A percentile compares a stretch with the other conserved stretches of the same genome.
These are phyloP conservation scores for Sarcodon aspratus DNA, from an alignment of 768 basidiomycete genomes.

Conservation along the genomic window DNA sequence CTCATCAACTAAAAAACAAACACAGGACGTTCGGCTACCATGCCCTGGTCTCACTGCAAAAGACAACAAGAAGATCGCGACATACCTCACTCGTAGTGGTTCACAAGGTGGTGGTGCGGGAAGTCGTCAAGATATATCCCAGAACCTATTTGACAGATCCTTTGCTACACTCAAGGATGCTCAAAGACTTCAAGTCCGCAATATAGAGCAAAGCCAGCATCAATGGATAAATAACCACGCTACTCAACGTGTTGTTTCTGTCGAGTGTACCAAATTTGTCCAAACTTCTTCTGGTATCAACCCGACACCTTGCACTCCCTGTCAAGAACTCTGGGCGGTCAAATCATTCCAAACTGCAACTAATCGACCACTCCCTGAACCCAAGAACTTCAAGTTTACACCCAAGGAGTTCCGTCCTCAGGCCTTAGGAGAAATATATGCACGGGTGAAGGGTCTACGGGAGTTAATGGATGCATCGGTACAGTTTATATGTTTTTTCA, in stretches of 20 bases:
- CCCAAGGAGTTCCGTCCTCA: constrained; percentile 1
- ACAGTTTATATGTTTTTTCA: no score
- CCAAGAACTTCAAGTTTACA: not conserved
- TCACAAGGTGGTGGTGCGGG: not conserved
- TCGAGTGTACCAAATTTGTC: not conserved
- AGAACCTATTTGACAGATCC: not conserved
- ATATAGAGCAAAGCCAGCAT: not conserved
- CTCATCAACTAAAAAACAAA: no score
- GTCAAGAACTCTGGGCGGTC: not conserved
- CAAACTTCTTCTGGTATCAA: not conserved
- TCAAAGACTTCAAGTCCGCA: not conserved
- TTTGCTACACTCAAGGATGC: not conserved
- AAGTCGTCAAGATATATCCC: not conserved
- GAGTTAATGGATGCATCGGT: constrained; percentile 1
- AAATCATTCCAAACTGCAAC: constrained; percentile 1
- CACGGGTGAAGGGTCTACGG: not conserved
- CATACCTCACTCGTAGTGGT: not conserved
- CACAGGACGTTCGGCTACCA: no score
- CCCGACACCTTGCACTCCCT: not conserved
- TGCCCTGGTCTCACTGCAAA: not conserved
- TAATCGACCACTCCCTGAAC: not conserved
- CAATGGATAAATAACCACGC: not conserved
- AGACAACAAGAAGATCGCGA: not conserved
- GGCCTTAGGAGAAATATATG: not conserved
- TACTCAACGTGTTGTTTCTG: not conserved